Base-by-base conservation (phyloP, 306 rosid genomes). In the Abrus pulchellus region DNA sequence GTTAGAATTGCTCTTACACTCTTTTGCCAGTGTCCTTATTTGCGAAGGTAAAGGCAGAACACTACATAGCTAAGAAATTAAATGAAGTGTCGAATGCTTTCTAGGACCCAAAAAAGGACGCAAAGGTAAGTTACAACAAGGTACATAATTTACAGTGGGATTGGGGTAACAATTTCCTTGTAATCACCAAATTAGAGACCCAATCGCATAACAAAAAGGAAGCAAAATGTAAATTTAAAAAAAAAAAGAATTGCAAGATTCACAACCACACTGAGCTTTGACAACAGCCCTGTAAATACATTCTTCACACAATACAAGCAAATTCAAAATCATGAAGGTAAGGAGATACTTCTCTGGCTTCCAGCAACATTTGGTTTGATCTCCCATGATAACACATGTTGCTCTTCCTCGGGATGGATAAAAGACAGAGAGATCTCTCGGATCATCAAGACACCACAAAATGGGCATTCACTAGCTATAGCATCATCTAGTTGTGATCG, bases 401-500 rank as follows among this genome's bases (percentile, higher is more conserved):
- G 90, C 3, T 91, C 87, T 87, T 93, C 97, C 63, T 87, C 92
- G 0, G 90, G 83, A 40, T 83, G 85, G 65, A 93, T 86, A 72
- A 95, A 95, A 29, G 97, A 93, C 86, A 84, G 81, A 11, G 98
- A 93, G 72, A 93, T 95, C 90, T 95, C 98, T n/a, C 90, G 84
- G 69, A 95, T 91, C 97, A 93, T 95, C 84, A 95, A 64, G 74
- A 90, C 96, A 3, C 99, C 98, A 59, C 98, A 95, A 86, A 93
- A 95, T 32, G 99, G 98, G 87, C 99, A 95, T 82, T 93, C 98
- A 64, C 96, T 89, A 3, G 99, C 99, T 82, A 93, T 85, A 48
- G 97, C 96, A 77, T 95, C 99, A 38, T 95, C 99, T 87, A 95
- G 73, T 88, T 95, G 97, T 9, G 93, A 89, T 41, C 98, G 98